These are phyloP conservation scores for Galerina marginata DNA, from an alignment of 768 basidiomycete genomes.

Conservation along the genomic window DNA sequence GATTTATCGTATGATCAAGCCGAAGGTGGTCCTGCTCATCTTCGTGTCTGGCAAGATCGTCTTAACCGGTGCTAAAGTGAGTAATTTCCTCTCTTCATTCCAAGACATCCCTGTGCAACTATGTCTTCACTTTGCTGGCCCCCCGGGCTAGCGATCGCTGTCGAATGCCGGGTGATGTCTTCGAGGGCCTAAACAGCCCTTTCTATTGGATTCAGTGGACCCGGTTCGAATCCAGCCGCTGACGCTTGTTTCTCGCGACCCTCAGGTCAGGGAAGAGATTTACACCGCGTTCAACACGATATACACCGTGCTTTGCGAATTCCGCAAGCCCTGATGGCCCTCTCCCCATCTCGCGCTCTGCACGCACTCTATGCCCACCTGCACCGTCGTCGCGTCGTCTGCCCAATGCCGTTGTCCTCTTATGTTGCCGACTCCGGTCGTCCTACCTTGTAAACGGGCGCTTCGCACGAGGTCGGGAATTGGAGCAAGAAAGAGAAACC, in stretches of 20 bases:
- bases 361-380: slow-evolving; percentile 21
- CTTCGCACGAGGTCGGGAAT: slow-evolving; percentile 24
- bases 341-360: slow-evolving; percentile 21
- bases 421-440: slow-evolving; percentile 14
- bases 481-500: slow-evolving; percentile 25
- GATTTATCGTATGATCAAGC: slow-evolving; percentile 99
- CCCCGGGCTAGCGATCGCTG: slow-evolving; percentile 14
- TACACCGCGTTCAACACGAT: slow-evolving; percentile 99
- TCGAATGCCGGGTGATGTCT: slow-evolving; percentile 25
- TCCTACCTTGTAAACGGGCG: slow-evolving; percentile 16
- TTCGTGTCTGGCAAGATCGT: slow-evolving; percentile 99
- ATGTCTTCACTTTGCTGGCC: slow-evolving; percentile 9
- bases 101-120: slow-evolving; percentile 24
- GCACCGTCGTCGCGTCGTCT: slow-evolving; percentile 22
- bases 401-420: slow-evolving; percentile 12
- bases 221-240: slow-evolving; percentile 54
- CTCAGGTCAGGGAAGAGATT: slow-evolving; percentile 96
- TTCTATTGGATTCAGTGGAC: slow-evolving; percentile 40
- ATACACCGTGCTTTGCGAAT: slow-evolving; percentile 96
- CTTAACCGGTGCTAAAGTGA: slow-evolving; percentile 97
- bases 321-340: slow-evolving; percentile 75
- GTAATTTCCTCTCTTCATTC: slow-evolving; percentile 30
- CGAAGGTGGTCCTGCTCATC: slow-evolving; percentile 97
- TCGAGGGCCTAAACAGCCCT: slow-evolving; percentile 16
- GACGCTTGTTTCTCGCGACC: slow-evolving; percentile 45